Percentiles rank a stretch among this genome's conserved stretches.
These are phyloP conservation scores for Plasmodium vivax DNA, from an alignment of 169 alveolate species.

Conservation along the genomic window DNA sequence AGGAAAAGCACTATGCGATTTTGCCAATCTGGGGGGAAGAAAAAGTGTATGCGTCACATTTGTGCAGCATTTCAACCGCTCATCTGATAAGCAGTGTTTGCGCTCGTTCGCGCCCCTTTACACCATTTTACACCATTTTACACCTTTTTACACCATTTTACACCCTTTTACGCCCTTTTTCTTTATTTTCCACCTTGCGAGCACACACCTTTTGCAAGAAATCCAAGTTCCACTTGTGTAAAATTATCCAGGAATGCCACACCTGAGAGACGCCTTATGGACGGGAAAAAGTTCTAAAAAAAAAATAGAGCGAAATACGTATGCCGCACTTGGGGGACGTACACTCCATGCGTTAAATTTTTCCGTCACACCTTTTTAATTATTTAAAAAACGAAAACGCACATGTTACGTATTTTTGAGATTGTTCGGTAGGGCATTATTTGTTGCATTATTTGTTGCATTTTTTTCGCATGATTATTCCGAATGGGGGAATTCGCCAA, in stretches of 20 bases:
- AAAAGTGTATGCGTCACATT: not conserved
- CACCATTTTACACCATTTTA: not conserved
- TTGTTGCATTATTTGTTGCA: not conserved
- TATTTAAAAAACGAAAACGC: not conserved
- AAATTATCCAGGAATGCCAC: not conserved
- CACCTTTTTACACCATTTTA: not conserved
- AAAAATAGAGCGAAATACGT: not conserved
- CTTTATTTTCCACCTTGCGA: not conserved
- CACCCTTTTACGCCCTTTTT: not conserved
- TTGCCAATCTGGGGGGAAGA: not conserved
- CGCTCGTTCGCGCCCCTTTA: not conserved
- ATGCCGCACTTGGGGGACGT: not conserved
- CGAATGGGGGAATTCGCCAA: not conserved
- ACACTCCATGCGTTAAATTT: not conserved
- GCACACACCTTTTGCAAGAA: not conserved
- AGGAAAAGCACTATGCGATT: not conserved
- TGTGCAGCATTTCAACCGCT: not conserved
- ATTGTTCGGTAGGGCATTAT: not conserved
- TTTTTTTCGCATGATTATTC: not conserved
- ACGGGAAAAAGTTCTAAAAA: not conserved
- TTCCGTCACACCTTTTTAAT: not conserved
- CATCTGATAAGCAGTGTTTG: not conserved
- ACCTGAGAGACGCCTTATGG: not conserved
- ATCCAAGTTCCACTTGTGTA: not conserved
- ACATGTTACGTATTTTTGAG: not conserved